phyloP scores from a whole-genome alignment of 371 early-diverging fungal species.

The Mucor piriformis region DNA sequence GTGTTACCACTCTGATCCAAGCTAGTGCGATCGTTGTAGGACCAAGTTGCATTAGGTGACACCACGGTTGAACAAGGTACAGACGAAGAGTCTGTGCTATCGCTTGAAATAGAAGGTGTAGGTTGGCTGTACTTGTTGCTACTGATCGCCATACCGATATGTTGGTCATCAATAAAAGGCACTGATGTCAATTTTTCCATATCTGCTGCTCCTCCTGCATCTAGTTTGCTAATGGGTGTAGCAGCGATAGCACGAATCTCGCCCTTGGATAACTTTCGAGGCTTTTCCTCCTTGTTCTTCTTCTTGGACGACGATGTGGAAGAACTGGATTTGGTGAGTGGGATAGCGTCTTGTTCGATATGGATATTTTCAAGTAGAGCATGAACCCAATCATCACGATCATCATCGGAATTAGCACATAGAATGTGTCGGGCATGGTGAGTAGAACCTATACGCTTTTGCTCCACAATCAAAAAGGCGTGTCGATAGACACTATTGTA shows the following conservation, averaged over 20 bases:
- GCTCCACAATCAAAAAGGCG: conserved; percentile 81
- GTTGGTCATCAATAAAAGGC: conserved; percentile 2
- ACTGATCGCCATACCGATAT: conserved; percentile 5
- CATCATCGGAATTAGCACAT: conserved; percentile 86
- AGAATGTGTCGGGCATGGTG: conserved; percentile 75
- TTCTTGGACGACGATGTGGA: background rate
- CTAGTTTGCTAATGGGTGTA: conserved; percentile 36
- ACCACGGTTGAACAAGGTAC: background rate
- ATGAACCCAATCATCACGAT: conserved; percentile 89
- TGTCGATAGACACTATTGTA: conserved; percentile 71
- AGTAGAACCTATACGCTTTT: conserved; percentile 63
- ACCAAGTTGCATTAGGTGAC: conserved; percentile 7
- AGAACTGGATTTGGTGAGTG: background rate
- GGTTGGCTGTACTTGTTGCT: background rate
- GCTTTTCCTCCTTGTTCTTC: conserved; percentile 32
- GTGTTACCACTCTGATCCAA: conserved; percentile 5
- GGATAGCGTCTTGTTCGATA: conserved; percentile 26
- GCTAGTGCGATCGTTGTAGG: conserved; percentile 4
- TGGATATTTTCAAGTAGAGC: conserved; percentile 60
- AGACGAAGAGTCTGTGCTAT: conserved; percentile 9
- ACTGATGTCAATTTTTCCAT: conserved; percentile 24
- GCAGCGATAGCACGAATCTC: conserved; percentile 40
- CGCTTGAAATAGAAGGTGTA: conserved; percentile 24
- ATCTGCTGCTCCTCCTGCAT: conserved; percentile 19
- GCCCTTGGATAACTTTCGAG: conserved; percentile 45